Base-by-base conservation (phyloP, 2,329 filamentous ascomycete genomes). In the Mycosphaerella sp. region DNA sequence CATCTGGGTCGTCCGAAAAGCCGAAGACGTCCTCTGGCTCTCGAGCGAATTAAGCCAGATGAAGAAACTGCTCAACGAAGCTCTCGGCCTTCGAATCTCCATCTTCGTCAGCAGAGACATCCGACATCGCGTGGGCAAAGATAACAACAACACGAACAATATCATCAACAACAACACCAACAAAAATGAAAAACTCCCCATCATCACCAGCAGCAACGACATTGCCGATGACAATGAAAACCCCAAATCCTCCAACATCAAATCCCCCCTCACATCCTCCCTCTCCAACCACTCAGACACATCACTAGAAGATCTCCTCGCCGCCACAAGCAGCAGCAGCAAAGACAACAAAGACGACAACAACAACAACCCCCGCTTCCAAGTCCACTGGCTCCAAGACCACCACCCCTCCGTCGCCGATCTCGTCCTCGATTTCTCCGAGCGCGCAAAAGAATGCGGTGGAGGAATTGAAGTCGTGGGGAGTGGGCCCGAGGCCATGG, bases 1-100 rank as follows among this genome's bases (percentile, higher is more conserved):
- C n/a, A 72, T 86, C 53, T 87, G 84, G 84, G 78, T 80, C 1
- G 73, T 87, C 38, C 75, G 82, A 11, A 76, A 78, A 40, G 70
- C 71, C 6, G 65, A 68, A 6, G 80, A 86, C 57, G 67, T 80
- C 12, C 71, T 74, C 17, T 87, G 84, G 83, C 71, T 86, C 8
- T 68, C 70, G 26, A 63, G 71, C 5, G 84, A 87, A 65, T 69
- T 87, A 9, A 71, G 76, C 2, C 59, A 73, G 6, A 69, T 86
- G 11, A 63, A 62, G 8, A 70, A 69, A 4, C 70, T 70, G 6
- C 67, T 72, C 1, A 72, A 71, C 3, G 63, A 67, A 2, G 58
- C 62, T 0, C 67, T 73, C 4, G 59, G 59, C 23, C 59, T 86
- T 47, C 72, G 72, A 9, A 73, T 86, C 41, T 75, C 75, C 12